Evolutionary conservation across 2,329 filamentous ascomycete species (phyloP).

Genomic region (Davidsoniella virescens): DNA sequence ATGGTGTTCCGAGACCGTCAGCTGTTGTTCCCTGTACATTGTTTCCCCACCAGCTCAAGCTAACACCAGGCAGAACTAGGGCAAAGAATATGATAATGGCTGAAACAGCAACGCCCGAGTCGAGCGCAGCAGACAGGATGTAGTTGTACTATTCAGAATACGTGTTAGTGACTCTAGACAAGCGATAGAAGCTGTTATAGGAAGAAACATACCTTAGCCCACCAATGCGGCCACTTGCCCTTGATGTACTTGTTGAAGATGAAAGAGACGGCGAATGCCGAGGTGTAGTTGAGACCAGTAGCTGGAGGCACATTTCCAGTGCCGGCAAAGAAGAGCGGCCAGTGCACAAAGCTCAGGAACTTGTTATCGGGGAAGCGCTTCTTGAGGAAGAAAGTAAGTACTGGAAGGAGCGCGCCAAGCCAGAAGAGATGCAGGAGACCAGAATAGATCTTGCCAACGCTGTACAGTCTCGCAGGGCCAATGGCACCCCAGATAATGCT

Average conservation of each 20-base stretch:
- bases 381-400: conserved; percentile 29
- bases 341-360: conserved; percentile 31
- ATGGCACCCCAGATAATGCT: conserved; percentile 48
- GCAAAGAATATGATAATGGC: conserved; percentile 35
- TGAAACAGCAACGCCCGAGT: conserved; percentile 38
- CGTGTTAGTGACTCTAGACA: conserved; percentile 21
- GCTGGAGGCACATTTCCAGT: conserved; percentile 35
- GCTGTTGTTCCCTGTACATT: conserved; percentile 23
- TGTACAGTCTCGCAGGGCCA: conserved; percentile 23
- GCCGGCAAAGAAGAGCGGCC: conserved; percentile 36
- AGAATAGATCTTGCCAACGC: conserved; percentile 27
- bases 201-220: conserved; percentile 24
- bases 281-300: conserved; percentile 36
- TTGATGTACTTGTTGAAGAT: conserved; percentile 38
- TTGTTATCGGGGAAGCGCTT: conserved; percentile 30
- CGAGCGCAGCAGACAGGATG: conserved; percentile 38
- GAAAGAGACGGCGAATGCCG: conserved; percentile 37
- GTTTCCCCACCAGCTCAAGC: conserved; percentile 35
- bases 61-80: conserved; percentile 27
- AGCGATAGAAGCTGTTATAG: conserved; percentile 15
- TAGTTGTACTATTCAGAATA: conserved; percentile 32
- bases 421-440: conserved; percentile 39
- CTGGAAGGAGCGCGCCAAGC: conserved; percentile 31
- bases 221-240: conserved; percentile 35
- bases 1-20: conserved; percentile 21